Base-by-base conservation (phyloP, 352 stramenopile genomes). In the Globisporangium acanthophoron region DNA sequence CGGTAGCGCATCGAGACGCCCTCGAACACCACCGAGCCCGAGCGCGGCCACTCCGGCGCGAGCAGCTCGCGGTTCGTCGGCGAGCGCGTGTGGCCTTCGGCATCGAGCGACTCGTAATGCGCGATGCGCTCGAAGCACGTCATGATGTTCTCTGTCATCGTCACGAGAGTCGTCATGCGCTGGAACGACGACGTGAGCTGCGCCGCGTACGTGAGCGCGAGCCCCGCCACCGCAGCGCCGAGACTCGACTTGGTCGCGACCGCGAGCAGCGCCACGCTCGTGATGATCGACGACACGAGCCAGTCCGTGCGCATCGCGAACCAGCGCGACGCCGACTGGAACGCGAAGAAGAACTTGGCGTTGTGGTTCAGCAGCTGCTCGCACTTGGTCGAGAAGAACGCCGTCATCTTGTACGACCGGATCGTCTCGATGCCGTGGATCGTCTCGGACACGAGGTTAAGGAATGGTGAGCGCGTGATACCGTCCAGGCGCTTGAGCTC, bases 401-500 rank as follows among this genome's bases (percentile, higher is more conserved):
- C 51, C 1, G 49, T 49, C 58, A 58, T 58, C 7, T 18, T 39
- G 37, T 50, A 90, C 27, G 81, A 71, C 52, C 93, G 84, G 29
- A 98, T 98, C 11, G 84, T 98, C 2, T 87, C 60, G 39, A 98
- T 77, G 33, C 96, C 96, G 58, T 81, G 78, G 21, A 98, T 67
- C 33, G 78, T 97, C 75, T 98, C 92, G 2, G 76, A 73, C 13
- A 98, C 73, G 50, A 97, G 70, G 13, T 85, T 82, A 61, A 97
- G 96, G 41, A 98, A 88, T 16, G 96, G 96, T 49, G 85, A 72
- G 21, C 72, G 66, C 24, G 65, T 79, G 60, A 98, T 69, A 15
- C 82, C 81, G 63, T 99, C 95, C 15, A 98, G 73, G 15, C 95
- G 80, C 74, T 98, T 97, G n/a, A 98, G 66, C 61, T 98, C 93